phyloP scores from a whole-genome alignment of 768 basidiomycete genomes.

The Auricularia sp. region DNA sequence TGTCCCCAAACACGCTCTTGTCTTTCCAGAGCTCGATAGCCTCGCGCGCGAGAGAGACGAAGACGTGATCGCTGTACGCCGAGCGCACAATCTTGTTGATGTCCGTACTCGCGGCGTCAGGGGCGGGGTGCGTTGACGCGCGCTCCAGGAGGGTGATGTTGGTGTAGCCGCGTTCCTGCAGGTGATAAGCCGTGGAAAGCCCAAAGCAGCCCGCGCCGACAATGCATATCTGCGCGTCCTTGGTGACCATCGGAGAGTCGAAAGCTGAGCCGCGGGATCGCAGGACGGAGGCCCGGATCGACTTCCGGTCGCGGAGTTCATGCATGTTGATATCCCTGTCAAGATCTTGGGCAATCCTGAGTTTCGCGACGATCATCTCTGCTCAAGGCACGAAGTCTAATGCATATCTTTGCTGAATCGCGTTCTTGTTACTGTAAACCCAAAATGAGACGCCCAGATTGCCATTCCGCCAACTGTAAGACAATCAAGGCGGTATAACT shows the following conservation, averaged over 20 bases:
- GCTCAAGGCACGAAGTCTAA: too few relatives aligned
- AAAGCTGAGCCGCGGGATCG: neutral
- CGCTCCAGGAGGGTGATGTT: slow-evolving; percentile 70
- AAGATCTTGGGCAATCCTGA: too few relatives aligned
- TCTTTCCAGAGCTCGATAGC: slow-evolving; percentile 69
- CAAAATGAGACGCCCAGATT: too few relatives aligned
- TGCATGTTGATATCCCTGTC: too few relatives aligned
- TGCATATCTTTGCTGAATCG: too few relatives aligned
- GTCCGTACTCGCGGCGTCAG: slow-evolving; percentile 66
- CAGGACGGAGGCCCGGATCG: neutral
- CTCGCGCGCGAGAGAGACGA: slow-evolving; percentile 60
- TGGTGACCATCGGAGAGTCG: neutral
- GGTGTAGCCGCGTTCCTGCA: slow-evolving; percentile 57
- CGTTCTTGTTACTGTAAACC: too few relatives aligned
- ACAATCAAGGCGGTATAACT: too few relatives aligned
- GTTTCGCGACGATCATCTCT: too few relatives aligned
- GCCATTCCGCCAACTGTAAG: too few relatives aligned
- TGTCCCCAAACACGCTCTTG: slow-evolving; percentile 53
- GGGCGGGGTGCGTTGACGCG: slow-evolving; percentile 57
- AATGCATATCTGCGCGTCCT: slow-evolving; percentile 37
- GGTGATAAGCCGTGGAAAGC: slow-evolving; percentile 72
- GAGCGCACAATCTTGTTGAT: slow-evolving; percentile 55
- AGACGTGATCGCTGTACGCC: slow-evolving; percentile 60
- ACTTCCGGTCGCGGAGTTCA: neutral
- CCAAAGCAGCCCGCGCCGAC: slow-evolving; percentile 83